These are phyloP conservation scores for Aspergillus pseudoviridinutans DNA, from an alignment of 2,329 filamentous ascomycete species.

Conservation along the genomic window DNA sequence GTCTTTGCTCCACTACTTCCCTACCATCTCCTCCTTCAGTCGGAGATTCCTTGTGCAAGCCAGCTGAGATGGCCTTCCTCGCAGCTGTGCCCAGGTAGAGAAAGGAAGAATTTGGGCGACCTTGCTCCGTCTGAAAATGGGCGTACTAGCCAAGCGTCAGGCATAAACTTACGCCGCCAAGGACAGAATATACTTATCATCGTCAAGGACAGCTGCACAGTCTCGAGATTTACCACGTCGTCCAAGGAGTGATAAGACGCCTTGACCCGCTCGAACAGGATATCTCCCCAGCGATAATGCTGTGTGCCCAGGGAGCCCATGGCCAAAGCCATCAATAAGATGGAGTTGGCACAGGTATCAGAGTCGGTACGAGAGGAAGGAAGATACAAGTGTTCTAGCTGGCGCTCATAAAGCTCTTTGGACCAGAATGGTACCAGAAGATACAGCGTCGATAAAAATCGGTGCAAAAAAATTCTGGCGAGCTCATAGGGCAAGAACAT, in stretches of 20 bases:
- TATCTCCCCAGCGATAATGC: conserved; percentile 38
- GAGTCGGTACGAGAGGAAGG: conserved; percentile 26
- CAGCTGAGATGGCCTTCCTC: conserved; percentile 43
- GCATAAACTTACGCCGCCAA: too few relatives aligned
- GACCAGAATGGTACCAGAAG: conserved; percentile 35
- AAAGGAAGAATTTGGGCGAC: conserved; percentile 43
- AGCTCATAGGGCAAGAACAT: conserved; percentile 40
- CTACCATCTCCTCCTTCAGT: conserved; percentile 25
- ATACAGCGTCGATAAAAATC: conserved; percentile 42
- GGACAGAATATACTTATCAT: conserved; percentile 40
- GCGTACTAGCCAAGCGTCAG: conserved; percentile 27
- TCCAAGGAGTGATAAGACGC: conserved; percentile 35
- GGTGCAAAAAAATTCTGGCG: conserved; percentile 37
- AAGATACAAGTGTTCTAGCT: conserved; percentile 34
- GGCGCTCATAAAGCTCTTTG: conserved; percentile 32
- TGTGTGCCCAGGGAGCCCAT: conserved; percentile 37
- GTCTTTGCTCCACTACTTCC: conserved; percentile 36
- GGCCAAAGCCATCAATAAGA: conserved; percentile 37
- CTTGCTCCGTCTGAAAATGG: conserved; percentile 44
- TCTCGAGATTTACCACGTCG: conserved; percentile 45
- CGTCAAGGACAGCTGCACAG: conserved; percentile 41
- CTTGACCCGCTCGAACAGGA: conserved; percentile 44
- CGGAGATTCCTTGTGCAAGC: conserved; percentile 42
- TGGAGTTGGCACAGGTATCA: conserved; percentile 35
- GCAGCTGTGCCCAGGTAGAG: conserved; percentile 39